Evolutionary conservation across 495 filamentous ascomycete species (phyloP).

Genomic region (Neurospora sublineolata): DNA sequence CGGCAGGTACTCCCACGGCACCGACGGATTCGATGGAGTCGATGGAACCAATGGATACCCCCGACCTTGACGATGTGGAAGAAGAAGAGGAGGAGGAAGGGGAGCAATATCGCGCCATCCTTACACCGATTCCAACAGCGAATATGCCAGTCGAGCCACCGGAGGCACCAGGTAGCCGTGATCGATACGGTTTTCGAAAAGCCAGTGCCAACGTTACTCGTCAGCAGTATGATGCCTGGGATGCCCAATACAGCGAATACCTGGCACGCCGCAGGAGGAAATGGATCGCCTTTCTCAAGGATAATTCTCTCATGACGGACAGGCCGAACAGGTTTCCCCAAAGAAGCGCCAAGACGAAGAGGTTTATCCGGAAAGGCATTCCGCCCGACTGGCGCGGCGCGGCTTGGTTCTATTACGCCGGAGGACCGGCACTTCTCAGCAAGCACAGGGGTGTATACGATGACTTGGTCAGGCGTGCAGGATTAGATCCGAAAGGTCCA

Average conservation of each 20-base stretch:
- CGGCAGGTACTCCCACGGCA: not conserved
- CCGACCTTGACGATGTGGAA: not conserved
- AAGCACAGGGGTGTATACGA: conserved; percentile 66
- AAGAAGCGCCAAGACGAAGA: conserved; percentile 68
- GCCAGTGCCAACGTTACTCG: conserved; percentile 65
- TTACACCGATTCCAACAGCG: conserved; percentile 10
- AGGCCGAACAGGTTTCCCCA: conserved; percentile 68
- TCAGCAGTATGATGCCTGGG: conserved; percentile 76
- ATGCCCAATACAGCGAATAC: conserved; percentile 54
- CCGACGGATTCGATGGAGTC: not conserved
- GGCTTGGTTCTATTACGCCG: conserved; percentile 97
- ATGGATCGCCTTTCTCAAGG: conserved; percentile 67
- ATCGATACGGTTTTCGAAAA: conserved; percentile 88
- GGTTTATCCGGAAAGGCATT: conserved; percentile 89
- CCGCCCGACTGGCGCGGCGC: conserved; percentile 84
- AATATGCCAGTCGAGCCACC: conserved; percentile 15
- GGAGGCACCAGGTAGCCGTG: conserved; percentile 38
- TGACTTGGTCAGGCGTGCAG: conserved; percentile 44
- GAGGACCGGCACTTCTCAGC: conserved; percentile 63
- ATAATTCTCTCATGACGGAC: conserved; percentile 60
- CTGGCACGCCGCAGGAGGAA: conserved; percentile 61
- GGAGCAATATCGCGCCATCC: not conserved
- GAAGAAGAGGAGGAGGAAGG: not conserved
- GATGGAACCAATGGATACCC: not conserved
- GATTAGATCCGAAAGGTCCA: conserved; percentile 10